Conservation (phyloP, 2,329 filamentous ascomycete genomes). For the Pseudofabraea citricarpa region DNA sequence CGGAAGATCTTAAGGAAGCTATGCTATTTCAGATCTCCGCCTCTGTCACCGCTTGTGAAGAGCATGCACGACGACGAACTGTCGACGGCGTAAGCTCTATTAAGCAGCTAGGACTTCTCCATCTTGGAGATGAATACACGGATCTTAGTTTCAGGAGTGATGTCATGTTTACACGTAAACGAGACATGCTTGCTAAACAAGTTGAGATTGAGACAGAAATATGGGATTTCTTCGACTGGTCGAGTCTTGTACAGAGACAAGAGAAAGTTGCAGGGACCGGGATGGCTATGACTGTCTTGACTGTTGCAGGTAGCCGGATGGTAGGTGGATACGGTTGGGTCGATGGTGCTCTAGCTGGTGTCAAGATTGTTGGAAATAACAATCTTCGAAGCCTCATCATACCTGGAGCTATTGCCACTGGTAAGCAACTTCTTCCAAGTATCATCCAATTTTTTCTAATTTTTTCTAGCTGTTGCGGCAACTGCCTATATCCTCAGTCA, state of each 20-base stretch:
- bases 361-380: constrained; percentile 74
- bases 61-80: constrained; percentile 74
- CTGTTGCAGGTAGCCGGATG: constrained; percentile 75
- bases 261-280: constrained; percentile 93
- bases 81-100: constrained; percentile 80
- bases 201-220: constrained; percentile 85
- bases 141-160: constrained; percentile 86
- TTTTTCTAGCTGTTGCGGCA: constrained; percentile 59
- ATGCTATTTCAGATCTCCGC: constrained; percentile 86
- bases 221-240: constrained; percentile 89
- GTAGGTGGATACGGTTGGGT: constrained; percentile 85
- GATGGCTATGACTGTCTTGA: constrained; percentile 88
- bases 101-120: constrained; percentile 80
- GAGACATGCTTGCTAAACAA: constrained; percentile 76
- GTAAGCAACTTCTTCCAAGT: constrained; percentile 65
- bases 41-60: constrained; percentile 75
- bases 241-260: constrained; percentile 77
- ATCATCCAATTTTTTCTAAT: too few species aligned
- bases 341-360: constrained; percentile 77
- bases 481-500: constrained; percentile 78
- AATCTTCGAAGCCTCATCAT: constrained; percentile 77
- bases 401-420: constrained; percentile 72
- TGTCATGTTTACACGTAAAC: constrained; percentile 86
- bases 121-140: constrained; percentile 82
- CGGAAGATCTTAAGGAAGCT: constrained; percentile 85